Percentiles rank a stretch among this genome's conserved stretches.
Conservation (phyloP, 2,329 filamentous ascomycete genomes). For the Talaromyces sp. region DNA sequence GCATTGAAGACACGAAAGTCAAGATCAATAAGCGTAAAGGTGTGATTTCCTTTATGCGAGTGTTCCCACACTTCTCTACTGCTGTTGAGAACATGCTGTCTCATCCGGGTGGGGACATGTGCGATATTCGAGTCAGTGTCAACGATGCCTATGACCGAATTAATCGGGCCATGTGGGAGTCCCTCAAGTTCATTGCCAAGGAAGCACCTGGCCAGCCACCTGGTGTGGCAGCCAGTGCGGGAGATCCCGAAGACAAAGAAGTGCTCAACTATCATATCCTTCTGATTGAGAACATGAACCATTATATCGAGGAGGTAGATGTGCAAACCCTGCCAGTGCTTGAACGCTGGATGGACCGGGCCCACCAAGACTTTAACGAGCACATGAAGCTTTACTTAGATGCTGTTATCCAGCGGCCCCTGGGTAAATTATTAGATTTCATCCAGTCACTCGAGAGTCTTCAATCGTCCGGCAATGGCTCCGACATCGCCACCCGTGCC, state of each 20-base stretch:
- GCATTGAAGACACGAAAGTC: conserved; percentile 97
- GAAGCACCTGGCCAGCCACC: conserved; percentile 63
- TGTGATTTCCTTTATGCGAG: conserved; percentile 91
- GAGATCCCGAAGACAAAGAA: conserved; percentile 89
- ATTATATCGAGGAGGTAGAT: conserved; percentile 91
- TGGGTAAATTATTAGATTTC: conserved; percentile 90
- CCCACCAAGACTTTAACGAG: conserved; percentile 76
- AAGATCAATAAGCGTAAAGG: conserved; percentile 99
- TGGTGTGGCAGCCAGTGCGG: conserved; percentile 49
- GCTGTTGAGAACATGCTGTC: conserved; percentile 83
- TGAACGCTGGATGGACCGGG: conserved; percentile 79
- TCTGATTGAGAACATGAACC: conserved; percentile 98
- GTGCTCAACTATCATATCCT: conserved; percentile 96
- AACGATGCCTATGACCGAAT: conserved; percentile 87
- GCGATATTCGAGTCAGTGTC: conserved; percentile 74
- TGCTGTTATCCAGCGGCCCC: conserved; percentile 82
- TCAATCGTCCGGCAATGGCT: conserved; percentile 57
- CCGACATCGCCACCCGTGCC: conserved; percentile 73
- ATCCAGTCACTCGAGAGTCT: conserved; percentile 82
- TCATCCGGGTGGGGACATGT: conserved; percentile 55
- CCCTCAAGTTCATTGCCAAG: conserved; percentile 89
- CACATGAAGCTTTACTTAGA: conserved; percentile 86
- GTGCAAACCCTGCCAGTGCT: conserved; percentile 72
- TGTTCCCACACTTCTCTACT: conserved; percentile 84
- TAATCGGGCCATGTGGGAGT: conserved; percentile 95